phyloP scores from a whole-genome alignment of 2,329 filamentous ascomycete genomes.

The Zasmidium angulare region DNA sequence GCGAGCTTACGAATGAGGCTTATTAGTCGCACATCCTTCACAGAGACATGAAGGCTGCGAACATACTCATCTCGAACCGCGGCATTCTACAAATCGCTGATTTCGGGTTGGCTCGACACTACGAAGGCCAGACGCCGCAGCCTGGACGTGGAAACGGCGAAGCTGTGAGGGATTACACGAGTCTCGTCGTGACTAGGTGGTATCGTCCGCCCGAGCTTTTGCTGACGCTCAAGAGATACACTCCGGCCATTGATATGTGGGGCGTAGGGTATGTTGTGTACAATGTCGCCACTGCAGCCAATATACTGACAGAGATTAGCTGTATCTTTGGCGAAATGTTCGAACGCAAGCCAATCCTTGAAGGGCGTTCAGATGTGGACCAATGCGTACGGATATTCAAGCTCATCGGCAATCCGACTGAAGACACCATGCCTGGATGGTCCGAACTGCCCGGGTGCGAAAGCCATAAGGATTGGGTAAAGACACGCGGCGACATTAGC shows the following conservation, averaged over 20 bases:
- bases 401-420: constrained; percentile 83
- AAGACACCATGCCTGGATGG: constrained; percentile 93
- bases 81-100: constrained; percentile 95
- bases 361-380: constrained; percentile 83
- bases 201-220: constrained; percentile 93
- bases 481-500: constrained; percentile 64
- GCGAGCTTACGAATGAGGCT: constrained; percentile 1
- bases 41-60: constrained; percentile 98
- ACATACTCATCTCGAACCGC: constrained; percentile 90
- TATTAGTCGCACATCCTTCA: constrained; percentile 70
- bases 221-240: constrained; percentile 84
- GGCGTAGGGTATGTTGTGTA: constrained; percentile 74
- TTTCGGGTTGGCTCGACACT: constrained; percentile 91
- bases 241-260: constrained; percentile 98
- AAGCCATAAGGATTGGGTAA: constrained; percentile 62
- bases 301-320: constrained; percentile 45
- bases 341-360: constrained; percentile 84
- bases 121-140: constrained; percentile 78
- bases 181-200: constrained; percentile 95
- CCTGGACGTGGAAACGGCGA: constrained; percentile 79
- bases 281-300: not conserved
- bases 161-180: constrained; percentile 87
- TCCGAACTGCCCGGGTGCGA: constrained; percentile 78
- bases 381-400: constrained; percentile 94
- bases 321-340: constrained; percentile 99